These are phyloP conservation scores for Boeremia exigua DNA, from an alignment of 2,329 filamentous ascomycete genomes.

Conservation along the genomic window DNA sequence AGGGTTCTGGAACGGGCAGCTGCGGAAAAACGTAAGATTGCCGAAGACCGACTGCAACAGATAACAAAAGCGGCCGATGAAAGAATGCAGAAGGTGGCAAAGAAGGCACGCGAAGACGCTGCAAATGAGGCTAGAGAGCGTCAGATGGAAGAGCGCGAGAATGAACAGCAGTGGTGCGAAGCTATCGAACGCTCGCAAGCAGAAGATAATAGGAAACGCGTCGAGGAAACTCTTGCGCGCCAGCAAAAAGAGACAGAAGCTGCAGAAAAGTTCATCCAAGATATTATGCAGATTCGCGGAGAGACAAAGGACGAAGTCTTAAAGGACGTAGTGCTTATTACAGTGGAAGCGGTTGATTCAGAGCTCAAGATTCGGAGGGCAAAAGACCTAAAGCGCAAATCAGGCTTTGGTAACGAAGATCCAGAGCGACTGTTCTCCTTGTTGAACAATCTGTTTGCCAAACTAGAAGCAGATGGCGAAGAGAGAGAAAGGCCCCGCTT, in stretches of 20 bases:
- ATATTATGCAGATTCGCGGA: background rate
- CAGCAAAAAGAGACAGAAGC: background rate
- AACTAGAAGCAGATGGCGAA: background rate
- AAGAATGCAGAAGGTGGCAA: too few species aligned
- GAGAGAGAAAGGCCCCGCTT: background rate
- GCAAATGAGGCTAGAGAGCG: too few species aligned
- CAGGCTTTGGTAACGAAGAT: background rate
- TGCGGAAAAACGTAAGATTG: too few species aligned
- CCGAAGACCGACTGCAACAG: too few species aligned
- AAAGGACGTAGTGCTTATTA: background rate
- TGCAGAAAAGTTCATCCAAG: background rate
- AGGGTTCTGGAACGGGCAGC: too few species aligned
- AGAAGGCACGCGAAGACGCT: too few species aligned
- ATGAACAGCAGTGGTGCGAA: too few species aligned
- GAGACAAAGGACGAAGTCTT: background rate
- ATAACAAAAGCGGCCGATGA: too few species aligned
- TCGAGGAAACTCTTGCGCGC: too few species aligned
- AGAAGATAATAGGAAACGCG: background rate
- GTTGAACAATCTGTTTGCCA: background rate
- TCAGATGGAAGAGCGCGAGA: too few species aligned
- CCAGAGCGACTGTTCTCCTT: background rate
- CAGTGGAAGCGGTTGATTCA: background rate
- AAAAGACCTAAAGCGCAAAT: background rate
- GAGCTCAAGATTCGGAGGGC: background rate
- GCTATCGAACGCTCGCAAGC: background rate